These are phyloP conservation scores for Pyrenophora seminiperda DNA, from an alignment of 2,329 filamentous ascomycete species.

Conservation along the genomic window DNA sequence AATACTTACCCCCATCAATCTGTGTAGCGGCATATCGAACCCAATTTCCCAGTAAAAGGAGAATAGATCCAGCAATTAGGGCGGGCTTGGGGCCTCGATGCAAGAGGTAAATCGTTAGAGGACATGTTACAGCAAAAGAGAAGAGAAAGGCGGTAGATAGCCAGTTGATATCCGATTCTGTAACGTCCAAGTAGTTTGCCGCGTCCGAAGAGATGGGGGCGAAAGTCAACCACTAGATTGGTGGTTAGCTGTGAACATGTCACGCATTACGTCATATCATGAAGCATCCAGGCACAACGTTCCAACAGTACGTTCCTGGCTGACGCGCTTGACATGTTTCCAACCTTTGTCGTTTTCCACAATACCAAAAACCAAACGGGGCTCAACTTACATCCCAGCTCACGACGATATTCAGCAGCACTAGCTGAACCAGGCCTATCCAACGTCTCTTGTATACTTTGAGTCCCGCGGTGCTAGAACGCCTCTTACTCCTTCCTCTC, in stretches of 20 bases:
- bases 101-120: conserved; percentile 73
- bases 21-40: conserved; percentile 77
- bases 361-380: not conserved
- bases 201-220: conserved; percentile 78
- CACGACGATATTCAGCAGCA: conserved; percentile 87
- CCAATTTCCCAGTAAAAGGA: conserved; percentile 88
- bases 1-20: conserved; percentile 67
- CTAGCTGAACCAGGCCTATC: conserved; percentile 83
- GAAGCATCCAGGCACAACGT: too few species aligned
- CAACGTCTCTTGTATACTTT: conserved; percentile 82
- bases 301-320: too few species aligned
- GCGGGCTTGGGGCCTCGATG: conserved; percentile 80
- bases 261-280: too few species aligned
- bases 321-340: not conserved
- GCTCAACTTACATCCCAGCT: conserved; percentile 84
- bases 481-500: conserved; percentile 16
- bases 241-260: not conserved
- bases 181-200: conserved; percentile 75
- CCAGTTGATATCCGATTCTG: conserved; percentile 86
- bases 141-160: conserved; percentile 87
- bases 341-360: not conserved
- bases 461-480: conserved; percentile 44
- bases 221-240: conserved; percentile 82
- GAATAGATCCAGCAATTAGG: conserved; percentile 72
- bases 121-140: conserved; percentile 75